Conservation (phyloP, 169 alveolate genomes). For the Plasmodium blacklocki region DNA sequence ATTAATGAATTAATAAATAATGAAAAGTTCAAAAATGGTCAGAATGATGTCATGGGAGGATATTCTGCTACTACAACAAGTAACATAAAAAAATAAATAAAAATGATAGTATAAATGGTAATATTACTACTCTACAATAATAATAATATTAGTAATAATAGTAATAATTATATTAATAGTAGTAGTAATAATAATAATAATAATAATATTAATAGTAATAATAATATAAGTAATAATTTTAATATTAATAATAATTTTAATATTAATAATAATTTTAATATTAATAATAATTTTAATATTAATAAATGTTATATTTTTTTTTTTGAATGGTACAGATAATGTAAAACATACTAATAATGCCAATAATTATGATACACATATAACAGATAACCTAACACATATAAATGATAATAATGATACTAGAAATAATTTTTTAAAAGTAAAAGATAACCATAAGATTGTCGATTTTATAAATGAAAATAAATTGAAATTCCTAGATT, state of each 20-base stretch:
- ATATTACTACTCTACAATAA: too few relatives aligned
- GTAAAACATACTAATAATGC: background rate
- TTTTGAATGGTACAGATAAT: background rate
- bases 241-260: too few relatives aligned
- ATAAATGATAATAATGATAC: background rate
- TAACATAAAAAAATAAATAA: too few relatives aligned
- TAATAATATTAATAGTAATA: background rate
- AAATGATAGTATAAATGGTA: too few relatives aligned
- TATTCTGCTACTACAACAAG: too few relatives aligned
- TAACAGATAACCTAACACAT: background rate
- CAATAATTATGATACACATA: background rate
- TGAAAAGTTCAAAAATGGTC: background rate
- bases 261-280: too few relatives aligned
- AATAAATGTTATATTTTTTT: background rate
- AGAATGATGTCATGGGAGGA: background rate
- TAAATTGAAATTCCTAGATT: constrained; percentile 36
- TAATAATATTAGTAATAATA: too few relatives aligned
- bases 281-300: background rate
- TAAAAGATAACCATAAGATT: constrained; percentile 39
- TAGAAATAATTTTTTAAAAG: constrained; percentile 9
- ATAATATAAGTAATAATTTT: too few relatives aligned
- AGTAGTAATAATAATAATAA: background rate
- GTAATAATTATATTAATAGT: too few relatives aligned
- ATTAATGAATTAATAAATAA: constrained; percentile 34
- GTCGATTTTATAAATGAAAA: constrained; percentile 36